Conservation (phyloP, 192 early-diverging fungal genomes). For the Helicostylum pulchrum region DNA sequence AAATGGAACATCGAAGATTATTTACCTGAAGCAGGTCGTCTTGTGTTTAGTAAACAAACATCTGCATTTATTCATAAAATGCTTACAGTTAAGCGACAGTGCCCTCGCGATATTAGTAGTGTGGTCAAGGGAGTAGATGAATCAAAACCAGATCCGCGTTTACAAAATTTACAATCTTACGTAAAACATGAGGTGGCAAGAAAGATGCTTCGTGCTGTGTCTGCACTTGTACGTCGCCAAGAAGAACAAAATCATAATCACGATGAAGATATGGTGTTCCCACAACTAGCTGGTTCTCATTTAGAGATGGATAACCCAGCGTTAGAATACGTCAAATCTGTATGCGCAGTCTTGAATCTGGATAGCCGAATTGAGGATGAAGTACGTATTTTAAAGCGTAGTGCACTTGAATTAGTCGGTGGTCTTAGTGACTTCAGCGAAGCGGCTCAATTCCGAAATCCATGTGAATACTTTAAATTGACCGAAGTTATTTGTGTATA, state of each 20-base stretch:
- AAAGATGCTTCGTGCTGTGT: constrained; percentile 60
- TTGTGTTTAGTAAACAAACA: constrained; percentile 63
- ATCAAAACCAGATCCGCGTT: constrained; percentile 25
- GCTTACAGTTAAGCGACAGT: constrained; percentile 45
- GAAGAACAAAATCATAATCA: constrained; percentile 7
- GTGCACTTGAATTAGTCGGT: constrained; percentile 67
- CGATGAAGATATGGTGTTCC: constrained; percentile 34
- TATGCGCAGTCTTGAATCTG: constrained; percentile 74
- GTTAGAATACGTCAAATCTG: constrained; percentile 80
- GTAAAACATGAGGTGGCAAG: constrained; percentile 60
- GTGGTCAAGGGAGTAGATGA: constrained; percentile 19
- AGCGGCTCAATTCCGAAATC: constrained; percentile 77
- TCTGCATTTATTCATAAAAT: constrained; percentile 72
- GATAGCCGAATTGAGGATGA: constrained; percentile 69
- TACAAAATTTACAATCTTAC: constrained; percentile 40
- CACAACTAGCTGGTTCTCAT: constrained; percentile 62
- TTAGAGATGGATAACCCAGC: constrained; percentile 64
- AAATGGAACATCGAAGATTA: constrained; percentile 91
- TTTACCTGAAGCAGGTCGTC: constrained; percentile 72
- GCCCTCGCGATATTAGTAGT: constrained; percentile 18
- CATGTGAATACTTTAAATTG: constrained; percentile 77
- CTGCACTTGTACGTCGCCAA: constrained; percentile 51
- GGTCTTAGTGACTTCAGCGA: constrained; percentile 75
- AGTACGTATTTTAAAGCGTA: constrained; percentile 79
- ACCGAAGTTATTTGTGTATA: constrained; percentile 82